phyloP scores from a whole-genome alignment of 805 yeast genomes.

The Scheffersomyces coipomensis region DNA sequence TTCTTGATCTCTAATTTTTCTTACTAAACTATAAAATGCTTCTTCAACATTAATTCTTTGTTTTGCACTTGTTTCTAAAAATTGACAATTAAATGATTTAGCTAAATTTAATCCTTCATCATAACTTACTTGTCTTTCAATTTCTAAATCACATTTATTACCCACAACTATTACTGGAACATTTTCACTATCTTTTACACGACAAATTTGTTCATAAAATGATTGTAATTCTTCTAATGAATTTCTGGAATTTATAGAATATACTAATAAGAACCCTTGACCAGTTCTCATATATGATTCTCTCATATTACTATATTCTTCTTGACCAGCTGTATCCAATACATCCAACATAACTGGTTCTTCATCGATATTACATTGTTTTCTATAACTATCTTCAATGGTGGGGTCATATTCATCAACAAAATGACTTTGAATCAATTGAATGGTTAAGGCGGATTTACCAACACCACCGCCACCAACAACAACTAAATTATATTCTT shows the following conservation, averaged over 20 bases:
- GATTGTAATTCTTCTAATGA: constrained; percentile 82
- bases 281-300: constrained; percentile 97
- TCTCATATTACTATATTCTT: constrained; percentile 81
- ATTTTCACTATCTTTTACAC: constrained; percentile 71
- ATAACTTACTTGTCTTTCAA: constrained; percentile 68
- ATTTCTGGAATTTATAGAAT: constrained; percentile 79
- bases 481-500: constrained; percentile 90
- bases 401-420: constrained; percentile 99
- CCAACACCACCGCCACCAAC: constrained; percentile 99
- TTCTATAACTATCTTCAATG: constrained; percentile 88
- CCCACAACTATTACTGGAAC: constrained; percentile 84
- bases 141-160: constrained; percentile 72
- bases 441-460: constrained; percentile 93
- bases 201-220: constrained; percentile 72
- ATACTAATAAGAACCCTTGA: constrained; percentile 88
- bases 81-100: constrained; percentile 62
- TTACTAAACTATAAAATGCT: constrained; percentile 69
- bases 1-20: constrained; percentile 44
- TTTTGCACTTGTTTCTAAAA: constrained; percentile 92
- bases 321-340: constrained; percentile 98
- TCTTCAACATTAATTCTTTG: constrained; percentile 87
- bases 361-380: constrained; percentile 80
- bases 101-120: constrained; percentile 68
- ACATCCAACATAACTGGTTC: constrained; percentile 78
- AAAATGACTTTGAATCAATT: constrained; percentile 90